Percentiles rank a stretch among this genome's conserved stretches.
Evolutionary conservation across 805 yeast genomes (phyloP).

Genomic region (Lipomyces yamadae): DNA sequence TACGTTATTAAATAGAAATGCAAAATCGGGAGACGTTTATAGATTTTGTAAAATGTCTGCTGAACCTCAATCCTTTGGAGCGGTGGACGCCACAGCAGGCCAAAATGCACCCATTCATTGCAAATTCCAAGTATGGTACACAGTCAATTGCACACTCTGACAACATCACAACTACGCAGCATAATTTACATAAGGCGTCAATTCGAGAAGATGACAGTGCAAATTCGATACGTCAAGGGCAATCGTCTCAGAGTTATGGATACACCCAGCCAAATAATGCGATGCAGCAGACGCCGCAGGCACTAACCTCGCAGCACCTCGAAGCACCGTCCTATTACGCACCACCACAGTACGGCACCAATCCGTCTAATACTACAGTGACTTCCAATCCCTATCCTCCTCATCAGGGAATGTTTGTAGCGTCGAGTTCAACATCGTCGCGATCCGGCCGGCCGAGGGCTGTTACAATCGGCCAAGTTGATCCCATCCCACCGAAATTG

Average conservation of each 20-base stretch:
- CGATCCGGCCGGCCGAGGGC: constrained; percentile 46
- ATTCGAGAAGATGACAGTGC: neutral
- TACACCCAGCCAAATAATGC: constrained; percentile 13
- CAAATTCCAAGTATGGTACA: constrained; percentile 55
- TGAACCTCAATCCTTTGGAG: constrained; percentile 87
- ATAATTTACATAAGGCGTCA: neutral
- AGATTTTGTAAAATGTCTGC: constrained; percentile 77
- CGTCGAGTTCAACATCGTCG: constrained; percentile 14
- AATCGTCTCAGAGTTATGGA: neutral
- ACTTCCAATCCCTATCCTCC: constrained; percentile 33
- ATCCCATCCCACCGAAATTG: constrained; percentile 49
- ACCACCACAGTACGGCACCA: constrained; percentile 12
- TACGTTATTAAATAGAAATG: constrained; percentile 54
- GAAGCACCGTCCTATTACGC: constrained; percentile 12
- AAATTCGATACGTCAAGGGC: constrained; percentile 19
- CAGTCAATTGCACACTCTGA: constrained; percentile 3
- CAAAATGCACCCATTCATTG: constrained; percentile 84
- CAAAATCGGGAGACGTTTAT: constrained; percentile 70
- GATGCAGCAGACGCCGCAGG: constrained; percentile 23
- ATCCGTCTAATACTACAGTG: neutral
- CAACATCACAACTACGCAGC: neutral
- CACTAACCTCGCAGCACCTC: constrained; percentile 6
- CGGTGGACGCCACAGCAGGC: constrained; percentile 99
- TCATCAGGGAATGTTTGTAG: constrained; percentile 16
- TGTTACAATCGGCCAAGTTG: constrained; percentile 49